phyloP scores from a whole-genome alignment of 75 land plant species.

The Adiantum capillusveneris region DNA sequence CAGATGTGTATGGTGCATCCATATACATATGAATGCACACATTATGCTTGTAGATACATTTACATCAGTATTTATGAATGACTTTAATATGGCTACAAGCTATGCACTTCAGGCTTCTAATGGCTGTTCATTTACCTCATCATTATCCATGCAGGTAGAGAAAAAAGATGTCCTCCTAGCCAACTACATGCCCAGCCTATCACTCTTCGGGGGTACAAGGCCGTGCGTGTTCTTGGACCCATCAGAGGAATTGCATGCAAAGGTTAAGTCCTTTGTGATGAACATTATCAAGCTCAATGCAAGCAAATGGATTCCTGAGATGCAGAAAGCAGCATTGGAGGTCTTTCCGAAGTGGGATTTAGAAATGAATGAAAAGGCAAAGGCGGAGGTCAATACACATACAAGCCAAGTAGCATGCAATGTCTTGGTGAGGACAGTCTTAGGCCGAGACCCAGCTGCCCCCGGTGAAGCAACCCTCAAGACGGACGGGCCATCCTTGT shows the following conservation, averaged over 20 bases:
- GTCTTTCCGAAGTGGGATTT: not conserved
- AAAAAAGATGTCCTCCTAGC: slow-evolving; percentile 23
- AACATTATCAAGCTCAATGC: not conserved
- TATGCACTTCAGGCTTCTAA: too few species aligned
- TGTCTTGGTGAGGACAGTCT: slow-evolving; percentile 9
- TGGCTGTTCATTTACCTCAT: too few species aligned
- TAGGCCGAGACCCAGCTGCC: slow-evolving; percentile 8
- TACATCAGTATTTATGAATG: too few species aligned
- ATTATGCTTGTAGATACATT: too few species aligned
- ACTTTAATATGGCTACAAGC: too few species aligned
- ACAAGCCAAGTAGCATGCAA: slow-evolving; percentile 14
- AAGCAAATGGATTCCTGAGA: slow-evolving; percentile 7
- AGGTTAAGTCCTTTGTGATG: slow-evolving; percentile 9
- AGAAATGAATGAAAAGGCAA: not conserved
- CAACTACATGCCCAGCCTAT: slow-evolving; percentile 13
- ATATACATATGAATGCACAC: too few species aligned
- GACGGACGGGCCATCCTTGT: not conserved
- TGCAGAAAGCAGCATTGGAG: not conserved
- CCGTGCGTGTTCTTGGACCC: slow-evolving; percentile 17
- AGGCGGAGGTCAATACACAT: not conserved
- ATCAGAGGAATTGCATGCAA: slow-evolving; percentile 16
- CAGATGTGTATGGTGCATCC: too few species aligned
- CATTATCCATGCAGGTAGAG: slow-evolving; percentile 7
- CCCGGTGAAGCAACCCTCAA: slow-evolving; percentile 12
- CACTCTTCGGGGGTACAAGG: slow-evolving; percentile 13